Base-by-base conservation (phyloP, 441 rosid species). In the Populus tomentosa region DNA sequence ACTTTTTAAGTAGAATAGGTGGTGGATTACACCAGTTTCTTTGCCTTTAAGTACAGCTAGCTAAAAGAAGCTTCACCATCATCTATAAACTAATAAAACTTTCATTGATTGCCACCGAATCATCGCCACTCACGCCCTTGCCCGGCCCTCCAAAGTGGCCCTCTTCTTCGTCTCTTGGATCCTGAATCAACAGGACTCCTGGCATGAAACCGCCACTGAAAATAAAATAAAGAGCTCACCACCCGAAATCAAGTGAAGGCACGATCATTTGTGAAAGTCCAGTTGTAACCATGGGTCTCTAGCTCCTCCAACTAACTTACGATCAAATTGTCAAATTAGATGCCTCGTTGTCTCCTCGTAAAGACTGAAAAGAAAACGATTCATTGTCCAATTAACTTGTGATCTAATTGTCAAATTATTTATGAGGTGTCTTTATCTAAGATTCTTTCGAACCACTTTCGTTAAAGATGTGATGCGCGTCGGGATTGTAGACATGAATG, bases 21-120 rank as follows among this genome's bases (percentile, higher is more conserved):
- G 75, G 82, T 80, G 85, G 85, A 80, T 80, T 77, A 84, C 83
- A 74, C 64, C 81, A 38, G 80, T 30, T 76, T 81, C 78, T 75
- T 71, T 63, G 81, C 74, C 81, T 79, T 73, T 71, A 75, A 75
- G 78, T 71, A 73, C 80, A 83, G 77, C 82, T 77, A 70, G 77
- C 81, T 26, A 74, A 64, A 79, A 75, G 32, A 75, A 32, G 77
- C 73, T 82, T 70, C 61, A 74, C 36, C 7, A n/a, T 69, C 5
- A 7, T 38, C 18, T 40, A 35, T 46, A 33, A 21, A 73, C 69
- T n/a, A 74, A 77, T 46, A 69, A 64, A 75, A 67, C 59, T 28
- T 68, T 76, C 50, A 71, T 64, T 78, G 67, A 72, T 69, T 59
- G 69, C 32, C 71, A 76, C 63, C 75, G 32, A 68, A 50, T 21